phyloP scores from a whole-genome alignment of 2,329 filamentous ascomycete genomes.

The Ophiognomonia clavigignenti-juglandacearum region DNA sequence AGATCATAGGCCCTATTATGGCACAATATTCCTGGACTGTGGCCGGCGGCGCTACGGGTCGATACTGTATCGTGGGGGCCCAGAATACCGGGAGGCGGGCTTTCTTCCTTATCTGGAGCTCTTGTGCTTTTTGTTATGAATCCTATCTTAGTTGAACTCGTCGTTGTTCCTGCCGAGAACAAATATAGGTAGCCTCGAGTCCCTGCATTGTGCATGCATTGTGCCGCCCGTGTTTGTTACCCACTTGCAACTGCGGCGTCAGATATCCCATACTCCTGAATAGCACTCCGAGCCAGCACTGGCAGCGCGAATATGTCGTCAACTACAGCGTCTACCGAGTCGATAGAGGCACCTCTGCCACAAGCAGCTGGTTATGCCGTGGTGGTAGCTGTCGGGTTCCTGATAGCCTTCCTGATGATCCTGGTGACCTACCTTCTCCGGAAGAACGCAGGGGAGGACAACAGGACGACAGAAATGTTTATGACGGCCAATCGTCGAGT shows the following conservation, averaged over 20 bases:
- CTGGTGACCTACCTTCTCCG: slow-evolving; percentile 7
- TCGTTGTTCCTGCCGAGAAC: too few relatives aligned
- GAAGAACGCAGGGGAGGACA: slow-evolving; percentile 7
- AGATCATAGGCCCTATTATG: not conserved
- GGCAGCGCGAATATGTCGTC: not conserved
- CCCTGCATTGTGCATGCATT: too few relatives aligned
- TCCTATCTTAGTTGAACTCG: too few relatives aligned
- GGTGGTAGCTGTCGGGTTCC: slow-evolving; percentile 9
- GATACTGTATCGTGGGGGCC: not conserved
- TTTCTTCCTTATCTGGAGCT: not conserved
- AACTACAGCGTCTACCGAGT: not conserved
- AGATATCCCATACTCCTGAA: not conserved
- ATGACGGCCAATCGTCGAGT: slow-evolving; percentile 41
- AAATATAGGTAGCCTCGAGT: too few relatives aligned
- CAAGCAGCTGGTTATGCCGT: slow-evolving; percentile 13
- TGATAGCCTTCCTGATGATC: slow-evolving; percentile 13
- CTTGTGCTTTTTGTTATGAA: too few relatives aligned
- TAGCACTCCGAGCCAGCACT: not conserved
- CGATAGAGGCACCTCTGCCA: slow-evolving; percentile 9
- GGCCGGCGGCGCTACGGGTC: not conserved
- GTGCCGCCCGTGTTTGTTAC: too few relatives aligned
- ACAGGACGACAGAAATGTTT: slow-evolving; percentile 12
- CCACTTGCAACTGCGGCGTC: too few relatives aligned
- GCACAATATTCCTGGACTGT: not conserved
- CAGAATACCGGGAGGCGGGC: not conserved